Base-by-base conservation (phyloP, 2,329 filamentous ascomycete genomes). In the Neoscytalidium dimidiatum region DNA sequence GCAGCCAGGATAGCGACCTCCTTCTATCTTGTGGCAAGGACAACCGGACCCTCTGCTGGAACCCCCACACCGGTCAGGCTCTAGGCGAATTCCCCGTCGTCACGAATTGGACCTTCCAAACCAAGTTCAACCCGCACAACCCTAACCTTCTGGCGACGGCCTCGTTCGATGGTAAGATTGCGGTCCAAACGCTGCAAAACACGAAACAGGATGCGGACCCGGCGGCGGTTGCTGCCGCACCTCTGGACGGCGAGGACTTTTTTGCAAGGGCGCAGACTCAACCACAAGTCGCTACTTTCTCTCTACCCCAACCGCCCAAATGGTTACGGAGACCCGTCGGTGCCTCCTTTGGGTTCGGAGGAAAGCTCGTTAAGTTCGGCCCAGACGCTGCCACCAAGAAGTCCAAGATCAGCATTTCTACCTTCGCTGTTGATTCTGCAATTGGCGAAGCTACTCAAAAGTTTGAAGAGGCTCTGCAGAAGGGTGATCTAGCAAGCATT, bases 61-160 rank as follows among this genome's bases (percentile, higher is more conserved):
- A 98, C 78, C 92, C 95, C 1, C 91, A 95, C 73, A 97, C 91
- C 2, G 94, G 94, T 62, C 88, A 95, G 74, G 84, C 87, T 13
- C 90, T 93, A 68, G 95, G 96, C 69, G 94, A 98, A 79, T 94
- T 98, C 74, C 94, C 94, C 4, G 92, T 97, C 72, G 94, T 96
- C 62, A 97, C 94, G n/a, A 99, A 98, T 79, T 99, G 95, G 94
- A 97, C 94, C 5, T 99, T 99, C 82, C 89, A 94, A 75, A 97
- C 95, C 4, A 87, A 90, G 67, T 98, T 96, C 85, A 94, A 97
- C 77, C 95, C 95, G 31, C 89, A 92, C 70, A 97, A 99, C 77
- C 94, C 95, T 11, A 92, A 89, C 74, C 84, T 99, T 65, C 92
- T 94, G 57, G 96, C 96, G 19, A 98, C 95, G 19, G 95, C 96